Percentiles rank a stretch among this genome's conserved stretches.
phyloP scores from a whole-genome alignment of 2,329 filamentous ascomycete genomes.

The Emergomyces africanus region DNA sequence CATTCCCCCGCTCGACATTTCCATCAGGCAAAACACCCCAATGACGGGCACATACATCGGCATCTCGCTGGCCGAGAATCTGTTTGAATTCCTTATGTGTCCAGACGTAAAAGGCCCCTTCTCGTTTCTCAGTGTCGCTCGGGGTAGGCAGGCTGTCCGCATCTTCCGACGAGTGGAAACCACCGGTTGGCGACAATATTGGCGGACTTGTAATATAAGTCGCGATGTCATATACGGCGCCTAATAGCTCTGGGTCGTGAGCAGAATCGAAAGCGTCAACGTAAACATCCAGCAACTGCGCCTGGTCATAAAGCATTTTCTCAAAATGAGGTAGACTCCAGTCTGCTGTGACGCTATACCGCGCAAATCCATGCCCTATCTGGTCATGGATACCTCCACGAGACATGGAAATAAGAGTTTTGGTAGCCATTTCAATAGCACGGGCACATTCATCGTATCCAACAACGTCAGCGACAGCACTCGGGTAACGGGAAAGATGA shows the following conservation, averaged over 20 bases:
- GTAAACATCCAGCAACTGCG: constrained; percentile 70
- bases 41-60: constrained; percentile 64
- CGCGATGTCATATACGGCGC: constrained; percentile 67
- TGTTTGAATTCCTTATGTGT: constrained; percentile 73
- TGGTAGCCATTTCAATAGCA: constrained; percentile 65
- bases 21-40: constrained; percentile 76
- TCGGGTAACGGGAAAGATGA: constrained; percentile 57
- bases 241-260: constrained; percentile 57
- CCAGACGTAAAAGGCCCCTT: constrained; percentile 94
- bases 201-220: constrained; percentile 69
- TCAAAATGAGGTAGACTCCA: constrained; percentile 96
- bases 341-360: constrained; percentile 81
- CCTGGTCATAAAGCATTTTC: constrained; percentile 92
- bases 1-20: constrained; percentile 70
- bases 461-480: constrained; percentile 71
- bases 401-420: constrained; percentile 68
- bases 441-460: constrained; percentile 62
- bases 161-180: constrained; percentile 79
- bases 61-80: constrained; percentile 56
- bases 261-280: constrained; percentile 70
- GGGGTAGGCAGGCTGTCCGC: constrained; percentile 67
- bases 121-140: constrained; percentile 68
- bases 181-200: constrained; percentile 55
- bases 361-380: constrained; percentile 63
- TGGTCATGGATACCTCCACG: constrained; percentile 61